Evolutionary conservation across 768 basidiomycete species (phyloP).

Genomic region (Terana coerulea): DNA sequence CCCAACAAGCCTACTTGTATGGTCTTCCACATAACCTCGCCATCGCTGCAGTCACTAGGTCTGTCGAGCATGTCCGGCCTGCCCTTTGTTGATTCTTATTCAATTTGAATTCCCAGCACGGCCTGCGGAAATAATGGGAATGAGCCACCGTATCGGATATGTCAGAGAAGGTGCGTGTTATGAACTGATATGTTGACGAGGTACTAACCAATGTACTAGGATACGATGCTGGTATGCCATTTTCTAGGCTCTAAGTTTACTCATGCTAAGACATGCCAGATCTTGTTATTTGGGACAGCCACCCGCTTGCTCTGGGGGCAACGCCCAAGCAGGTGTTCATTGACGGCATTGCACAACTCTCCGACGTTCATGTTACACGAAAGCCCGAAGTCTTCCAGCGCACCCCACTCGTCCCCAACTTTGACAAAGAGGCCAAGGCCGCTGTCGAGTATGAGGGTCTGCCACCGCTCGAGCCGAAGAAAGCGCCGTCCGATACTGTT

Average conservation of each 20-base stretch:
- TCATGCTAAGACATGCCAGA: slow-evolving; percentile 24
- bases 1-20: slow-evolving; percentile 65
- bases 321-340: slow-evolving; percentile 81
- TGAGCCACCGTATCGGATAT: slow-evolving; percentile 67
- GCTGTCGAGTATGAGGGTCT: slow-evolving; percentile 63
- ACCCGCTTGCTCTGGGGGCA: slow-evolving; percentile 75
- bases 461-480: slow-evolving; percentile 53
- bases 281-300: slow-evolving; percentile 66
- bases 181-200: neutral
- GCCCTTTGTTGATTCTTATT: neutral
- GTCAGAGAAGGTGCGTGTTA: slow-evolving; percentile 51
- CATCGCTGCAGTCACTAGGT: slow-evolving; percentile 54
- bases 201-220: slow-evolving; percentile 34
- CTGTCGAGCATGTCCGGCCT: neutral
- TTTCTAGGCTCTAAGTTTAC: neutral
- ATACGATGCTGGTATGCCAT: slow-evolving; percentile 51
- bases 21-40: slow-evolving; percentile 54
- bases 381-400: slow-evolving; percentile 51
- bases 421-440: slow-evolving; percentile 53
- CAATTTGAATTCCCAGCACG: slow-evolving; percentile 25
- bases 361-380: slow-evolving; percentile 27
- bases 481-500: slow-evolving; percentile 32
- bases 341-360: slow-evolving; percentile 73
- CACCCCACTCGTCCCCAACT: slow-evolving; percentile 52
- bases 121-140: slow-evolving; percentile 62